Evolutionary conservation across 176 grass and related monocot species (phyloP).

Genomic region (Dendrocalamus sinicus): DNA sequence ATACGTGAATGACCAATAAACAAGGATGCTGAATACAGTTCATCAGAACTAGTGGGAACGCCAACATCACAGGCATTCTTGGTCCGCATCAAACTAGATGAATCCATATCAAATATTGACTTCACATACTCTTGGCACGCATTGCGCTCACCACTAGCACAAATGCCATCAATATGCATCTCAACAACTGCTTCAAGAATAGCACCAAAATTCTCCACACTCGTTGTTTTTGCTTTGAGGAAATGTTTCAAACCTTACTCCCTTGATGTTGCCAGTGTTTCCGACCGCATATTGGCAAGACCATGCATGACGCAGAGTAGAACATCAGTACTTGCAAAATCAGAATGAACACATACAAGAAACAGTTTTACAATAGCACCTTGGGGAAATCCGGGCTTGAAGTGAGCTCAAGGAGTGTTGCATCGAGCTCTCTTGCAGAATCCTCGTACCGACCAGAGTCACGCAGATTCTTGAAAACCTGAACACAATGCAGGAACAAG

Average conservation of each 20-base stretch:
- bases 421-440: conserved; percentile 67
- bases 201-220: conserved; percentile 55
- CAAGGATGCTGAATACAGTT: conserved; percentile 31
- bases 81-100: conserved; percentile 18
- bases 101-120: conserved; percentile 47
- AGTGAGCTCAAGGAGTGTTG: conserved; percentile 54
- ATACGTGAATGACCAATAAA: conserved; percentile 44
- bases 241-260: conserved; percentile 69
- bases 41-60: conserved; percentile 6
- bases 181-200: conserved; percentile 64
- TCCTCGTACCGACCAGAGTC: conserved; percentile 56
- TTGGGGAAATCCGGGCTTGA: conserved; percentile 63
- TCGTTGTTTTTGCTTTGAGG: conserved; percentile 50
- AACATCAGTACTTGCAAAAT: neutral
- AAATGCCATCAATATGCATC: conserved; percentile 55
- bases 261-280: conserved; percentile 53
- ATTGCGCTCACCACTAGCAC: neutral
- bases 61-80: conserved; percentile 1
- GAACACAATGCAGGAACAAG: conserved; percentile 32
- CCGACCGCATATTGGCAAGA: conserved; percentile 49
- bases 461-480: conserved; percentile 65
- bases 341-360: neutral
- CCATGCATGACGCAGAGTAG: conserved; percentile 56
- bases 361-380: conserved; percentile 36
- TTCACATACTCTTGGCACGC: conserved; percentile 51